Evolutionary conservation across 768 basidiomycete genomes (phyloP).

Genomic region (Leucocoprinus leucothites): DNA sequence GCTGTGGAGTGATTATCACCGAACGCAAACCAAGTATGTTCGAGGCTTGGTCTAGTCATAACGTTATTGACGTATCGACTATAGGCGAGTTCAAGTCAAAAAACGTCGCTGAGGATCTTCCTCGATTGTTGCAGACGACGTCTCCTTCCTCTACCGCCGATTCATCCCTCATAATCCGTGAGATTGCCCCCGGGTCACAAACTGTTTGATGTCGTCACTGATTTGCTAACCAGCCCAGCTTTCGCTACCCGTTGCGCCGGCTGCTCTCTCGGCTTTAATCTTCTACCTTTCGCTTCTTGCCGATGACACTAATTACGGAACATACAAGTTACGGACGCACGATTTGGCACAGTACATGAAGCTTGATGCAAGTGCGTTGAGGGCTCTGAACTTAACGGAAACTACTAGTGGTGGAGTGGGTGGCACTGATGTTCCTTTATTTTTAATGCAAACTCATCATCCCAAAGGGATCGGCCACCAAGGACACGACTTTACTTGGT

Average conservation of each 20-base stretch:
- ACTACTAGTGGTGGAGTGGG: conserved; percentile 54
- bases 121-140: conserved; percentile 57
- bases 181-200: conserved; percentile 17
- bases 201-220: background rate
- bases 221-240: conserved; percentile 58
- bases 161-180: conserved; percentile 51
- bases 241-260: conserved; percentile 70
- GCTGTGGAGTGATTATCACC: conserved; percentile 88
- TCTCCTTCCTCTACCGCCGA: conserved; percentile 44
- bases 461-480: conserved; percentile 54
- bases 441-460: conserved; percentile 11
- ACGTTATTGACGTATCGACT: background rate
- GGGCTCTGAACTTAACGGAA: conserved; percentile 85
- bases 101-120: conserved; percentile 78
- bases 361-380: conserved; percentile 90
- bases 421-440: background rate
- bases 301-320: conserved; percentile 74
- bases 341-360: conserved; percentile 95
- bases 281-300: conserved; percentile 77
- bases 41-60: background rate
- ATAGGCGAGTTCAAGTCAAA: conserved; percentile 82
- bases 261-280: conserved; percentile 78
- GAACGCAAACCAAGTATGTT: conserved; percentile 81
- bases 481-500: conserved; percentile 86
- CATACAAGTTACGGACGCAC: conserved; percentile 80